Conservation (phyloP, 345 rosid species). For the rapeseed (Brassica napus) region Da-Ae NC_063446.1:15363501-15364000, state of each 20-base stretch:
- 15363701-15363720: background rate
- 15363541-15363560: background rate
- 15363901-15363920: constrained; percentile 1
- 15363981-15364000: background rate
- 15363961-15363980: constrained; percentile 1
- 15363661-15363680: background rate
- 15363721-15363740: background rate
- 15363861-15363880: background rate
- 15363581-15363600: background rate
- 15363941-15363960: constrained; percentile 5
- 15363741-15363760: too few relatives aligned
- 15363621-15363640: background rate
- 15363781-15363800: background rate
- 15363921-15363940: background rate
- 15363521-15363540: background rate
- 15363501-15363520: background rate
- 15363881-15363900: background rate
- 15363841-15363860: too few relatives aligned
- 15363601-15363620: background rate
- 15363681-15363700: background rate
- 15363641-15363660: background rate
- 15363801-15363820: too few relatives aligned
- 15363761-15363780: background rate
- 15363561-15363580: background rate
- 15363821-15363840: too few relatives aligned